These are phyloP conservation scores for Eucalyptus regnans DNA, from an alignment of 345 rosid genomes.

Conservation along the genomic window DNA sequence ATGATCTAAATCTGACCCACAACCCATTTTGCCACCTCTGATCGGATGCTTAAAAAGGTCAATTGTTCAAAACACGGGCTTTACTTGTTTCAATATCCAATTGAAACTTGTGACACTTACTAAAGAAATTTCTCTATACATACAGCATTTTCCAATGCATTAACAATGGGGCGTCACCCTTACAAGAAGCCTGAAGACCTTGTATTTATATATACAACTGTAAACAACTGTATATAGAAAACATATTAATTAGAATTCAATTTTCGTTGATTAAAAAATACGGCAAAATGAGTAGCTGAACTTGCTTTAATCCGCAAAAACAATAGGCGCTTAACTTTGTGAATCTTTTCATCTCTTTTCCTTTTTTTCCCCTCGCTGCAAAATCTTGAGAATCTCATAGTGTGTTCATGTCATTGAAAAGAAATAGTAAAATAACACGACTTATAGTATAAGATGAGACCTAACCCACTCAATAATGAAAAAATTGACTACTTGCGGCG, in stretches of 20 bases:
- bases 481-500: neutral
- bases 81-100: neutral
- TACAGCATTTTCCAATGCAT: neutral
- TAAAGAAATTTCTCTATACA: neutral
- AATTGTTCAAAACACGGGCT: neutral
- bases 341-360: neutral
- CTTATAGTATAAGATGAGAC: neutral
- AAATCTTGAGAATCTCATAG: neutral
- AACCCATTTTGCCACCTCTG: neutral
- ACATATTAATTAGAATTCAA: neutral
- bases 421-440: neutral
- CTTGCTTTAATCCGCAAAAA: neutral
- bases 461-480: neutral
- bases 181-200: neutral
- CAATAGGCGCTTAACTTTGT: neutral
- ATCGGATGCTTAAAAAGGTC: neutral
- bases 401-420: neutral
- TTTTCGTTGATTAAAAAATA: neutral
- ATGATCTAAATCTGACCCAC: neutral
- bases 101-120: neutral
- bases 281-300: neutral
- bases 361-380: neutral
- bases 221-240: neutral
- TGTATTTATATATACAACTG: neutral
- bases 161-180: neutral